phyloP scores from a whole-genome alignment of 2,329 filamentous ascomycete genomes.

The Scopulariopsis brevicaulis region DNA sequence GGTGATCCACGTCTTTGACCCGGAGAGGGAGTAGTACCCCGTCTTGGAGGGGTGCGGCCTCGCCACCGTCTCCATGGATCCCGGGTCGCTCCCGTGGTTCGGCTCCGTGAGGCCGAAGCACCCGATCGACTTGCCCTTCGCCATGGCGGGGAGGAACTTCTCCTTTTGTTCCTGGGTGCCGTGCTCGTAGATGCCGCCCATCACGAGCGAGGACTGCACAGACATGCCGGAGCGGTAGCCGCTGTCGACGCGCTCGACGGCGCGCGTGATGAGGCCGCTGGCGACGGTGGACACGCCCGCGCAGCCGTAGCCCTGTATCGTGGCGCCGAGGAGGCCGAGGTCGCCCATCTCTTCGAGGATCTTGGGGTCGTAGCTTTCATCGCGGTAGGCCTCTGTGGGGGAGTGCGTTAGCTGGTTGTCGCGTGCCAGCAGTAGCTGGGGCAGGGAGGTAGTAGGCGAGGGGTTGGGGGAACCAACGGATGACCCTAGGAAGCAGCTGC shows the following conservation, averaged over 20 bases:
- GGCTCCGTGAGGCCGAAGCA: constrained; percentile 88
- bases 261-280: constrained; percentile 79
- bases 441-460: too few species aligned
- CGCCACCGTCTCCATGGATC: constrained; percentile 77
- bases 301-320: constrained; percentile 78
- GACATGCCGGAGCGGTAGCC: constrained; percentile 90
- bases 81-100: constrained; percentile 86
- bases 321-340: constrained; percentile 76
- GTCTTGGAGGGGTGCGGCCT: constrained; percentile 75
- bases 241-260: constrained; percentile 83
- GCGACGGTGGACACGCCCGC: constrained; percentile 81
- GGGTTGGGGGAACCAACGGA: not conserved
- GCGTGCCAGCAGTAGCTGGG: not conserved
- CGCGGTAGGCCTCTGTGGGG: constrained; percentile 61
- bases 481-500: constrained; percentile 67
- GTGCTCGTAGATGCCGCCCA: constrained; percentile 86
- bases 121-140: constrained; percentile 70
- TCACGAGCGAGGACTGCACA: constrained; percentile 83
- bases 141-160: constrained; percentile 67
- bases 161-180: constrained; percentile 83
- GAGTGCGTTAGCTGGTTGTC: not conserved
- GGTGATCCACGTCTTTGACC: constrained; percentile 90
- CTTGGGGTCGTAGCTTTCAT: constrained; percentile 75
- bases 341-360: constrained; percentile 90
- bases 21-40: constrained; percentile 68